A percentile compares a stretch with the other conserved stretches of the same genome.
phyloP scores from a whole-genome alignment of 164 flowering plant species.

The Piper longum region DNA sequence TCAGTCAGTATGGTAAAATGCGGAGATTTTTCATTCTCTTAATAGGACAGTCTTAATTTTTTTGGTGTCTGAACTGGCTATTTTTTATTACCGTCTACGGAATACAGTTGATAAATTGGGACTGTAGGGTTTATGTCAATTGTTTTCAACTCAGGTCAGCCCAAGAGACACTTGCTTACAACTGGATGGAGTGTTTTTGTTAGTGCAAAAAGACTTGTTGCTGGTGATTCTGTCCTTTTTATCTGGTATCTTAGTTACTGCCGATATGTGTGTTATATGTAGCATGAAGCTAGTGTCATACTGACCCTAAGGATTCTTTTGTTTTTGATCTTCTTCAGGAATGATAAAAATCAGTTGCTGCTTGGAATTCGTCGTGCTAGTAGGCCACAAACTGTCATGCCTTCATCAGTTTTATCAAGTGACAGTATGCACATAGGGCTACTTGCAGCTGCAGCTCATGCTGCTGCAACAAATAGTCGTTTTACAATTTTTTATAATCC shows the following conservation, averaged over 20 bases:
- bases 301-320: too few species aligned
- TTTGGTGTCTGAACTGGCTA: background rate
- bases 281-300: too few species aligned
- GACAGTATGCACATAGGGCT: conserved; percentile 97
- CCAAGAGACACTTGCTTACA: conserved; percentile 84
- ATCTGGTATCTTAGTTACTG: conserved; percentile 41
- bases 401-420: conserved; percentile 88
- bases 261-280: background rate
- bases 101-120: background rate
- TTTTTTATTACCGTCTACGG: too few species aligned
- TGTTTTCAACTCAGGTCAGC: conserved; percentile 51
- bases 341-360: conserved; percentile 79
- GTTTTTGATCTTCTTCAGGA: conserved; percentile 28
- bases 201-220: conserved; percentile 80
- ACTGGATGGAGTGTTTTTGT: conserved; percentile 94
- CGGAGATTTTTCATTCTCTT: background rate
- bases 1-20: background rate
- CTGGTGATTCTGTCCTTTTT: conserved; percentile 86
- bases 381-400: conserved; percentile 85
- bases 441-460: conserved; percentile 98
- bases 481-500: conserved; percentile 88
- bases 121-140: background rate
- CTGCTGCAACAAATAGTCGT: conserved; percentile 85
- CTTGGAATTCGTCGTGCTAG: conserved; percentile 82
- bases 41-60: background rate